Conservation (phyloP, 2,329 filamentous ascomycete species). For the Aphanoascus verrucosus region DNA sequence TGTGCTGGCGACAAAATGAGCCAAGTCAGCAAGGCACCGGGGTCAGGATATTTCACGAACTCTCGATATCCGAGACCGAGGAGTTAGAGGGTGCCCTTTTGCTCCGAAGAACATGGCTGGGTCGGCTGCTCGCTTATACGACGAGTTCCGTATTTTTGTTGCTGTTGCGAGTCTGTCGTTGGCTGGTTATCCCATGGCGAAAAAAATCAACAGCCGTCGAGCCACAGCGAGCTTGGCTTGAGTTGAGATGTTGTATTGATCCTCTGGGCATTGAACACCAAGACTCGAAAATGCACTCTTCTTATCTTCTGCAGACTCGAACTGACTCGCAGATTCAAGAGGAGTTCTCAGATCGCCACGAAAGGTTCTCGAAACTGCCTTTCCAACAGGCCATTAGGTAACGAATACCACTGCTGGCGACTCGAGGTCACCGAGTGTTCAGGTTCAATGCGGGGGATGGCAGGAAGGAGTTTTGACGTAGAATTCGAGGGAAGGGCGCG, state of each 20-base stretch:
- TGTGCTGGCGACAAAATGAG: too few species aligned
- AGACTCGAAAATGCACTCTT: not conserved
- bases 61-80: too few species aligned
- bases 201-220: not conserved
- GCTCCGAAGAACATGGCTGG: too few species aligned
- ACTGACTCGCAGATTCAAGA: not conserved
- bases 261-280: not conserved
- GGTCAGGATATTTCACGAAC: too few species aligned
- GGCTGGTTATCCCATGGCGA: too few species aligned
- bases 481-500: not conserved
- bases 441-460: not conserved
- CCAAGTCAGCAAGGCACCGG: too few species aligned
- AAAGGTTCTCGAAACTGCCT: not conserved
- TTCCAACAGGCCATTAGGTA: not conserved
- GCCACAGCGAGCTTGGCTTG: not conserved
- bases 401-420: conserved; percentile 1
- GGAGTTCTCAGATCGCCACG: not conserved
- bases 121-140: too few species aligned
- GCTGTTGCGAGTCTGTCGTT: too few species aligned
- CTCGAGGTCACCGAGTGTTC: not conserved
- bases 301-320: not conserved
- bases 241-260: not conserved
- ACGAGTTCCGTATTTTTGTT: too few species aligned
- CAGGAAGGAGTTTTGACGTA: not conserved
- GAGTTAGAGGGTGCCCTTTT: too few species aligned